Conservation (phyloP, 805 yeast genomes). For the Lachancea waltii region DNA sequence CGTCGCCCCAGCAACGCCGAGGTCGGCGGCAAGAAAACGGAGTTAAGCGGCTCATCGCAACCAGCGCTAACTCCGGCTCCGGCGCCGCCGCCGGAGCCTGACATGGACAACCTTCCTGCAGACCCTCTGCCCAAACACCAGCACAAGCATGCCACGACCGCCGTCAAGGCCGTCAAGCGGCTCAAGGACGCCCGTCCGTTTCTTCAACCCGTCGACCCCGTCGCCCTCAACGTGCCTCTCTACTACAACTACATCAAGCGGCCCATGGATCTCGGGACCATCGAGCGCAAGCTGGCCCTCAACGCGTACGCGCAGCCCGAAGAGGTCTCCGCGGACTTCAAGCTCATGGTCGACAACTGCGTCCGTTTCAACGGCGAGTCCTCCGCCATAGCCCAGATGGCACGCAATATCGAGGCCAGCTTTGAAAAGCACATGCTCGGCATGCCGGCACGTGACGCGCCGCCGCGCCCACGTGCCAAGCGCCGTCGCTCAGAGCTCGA, state of each 20-base stretch:
- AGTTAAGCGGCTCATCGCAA: too few species aligned
- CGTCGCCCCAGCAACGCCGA: not conserved
- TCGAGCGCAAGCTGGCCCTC: conserved; percentile 67
- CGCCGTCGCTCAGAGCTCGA: conserved; percentile 30
- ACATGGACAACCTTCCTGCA: conserved; percentile 58
- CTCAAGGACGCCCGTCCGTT: conserved; percentile 91
- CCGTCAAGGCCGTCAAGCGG: conserved; percentile 80
- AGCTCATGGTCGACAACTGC: conserved; percentile 80
- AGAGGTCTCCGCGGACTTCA: conserved; percentile 69
- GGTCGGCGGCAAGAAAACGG: too few species aligned
- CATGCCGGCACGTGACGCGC: conserved; percentile 64
- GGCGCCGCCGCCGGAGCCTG: conserved; percentile 67
- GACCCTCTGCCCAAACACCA: conserved; percentile 79
- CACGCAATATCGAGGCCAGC: conserved; percentile 78
- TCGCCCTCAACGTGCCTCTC: conserved; percentile 82
- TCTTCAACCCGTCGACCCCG: conserved; percentile 80
- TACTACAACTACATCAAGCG: conserved; percentile 75
- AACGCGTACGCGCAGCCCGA: conserved; percentile 68
- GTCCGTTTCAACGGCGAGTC: conserved; percentile 76
- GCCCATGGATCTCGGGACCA: conserved; percentile 93
- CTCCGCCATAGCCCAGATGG: conserved; percentile 86
- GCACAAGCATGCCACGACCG: conserved; percentile 66
- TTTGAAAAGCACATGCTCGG: conserved; percentile 90
- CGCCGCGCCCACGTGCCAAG: conserved; percentile 28
- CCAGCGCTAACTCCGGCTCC: conserved; percentile 51